Evolutionary conservation across 208 protist genomes (phyloP).

Genomic region (Acanthamoeba triangularis): DNA sequence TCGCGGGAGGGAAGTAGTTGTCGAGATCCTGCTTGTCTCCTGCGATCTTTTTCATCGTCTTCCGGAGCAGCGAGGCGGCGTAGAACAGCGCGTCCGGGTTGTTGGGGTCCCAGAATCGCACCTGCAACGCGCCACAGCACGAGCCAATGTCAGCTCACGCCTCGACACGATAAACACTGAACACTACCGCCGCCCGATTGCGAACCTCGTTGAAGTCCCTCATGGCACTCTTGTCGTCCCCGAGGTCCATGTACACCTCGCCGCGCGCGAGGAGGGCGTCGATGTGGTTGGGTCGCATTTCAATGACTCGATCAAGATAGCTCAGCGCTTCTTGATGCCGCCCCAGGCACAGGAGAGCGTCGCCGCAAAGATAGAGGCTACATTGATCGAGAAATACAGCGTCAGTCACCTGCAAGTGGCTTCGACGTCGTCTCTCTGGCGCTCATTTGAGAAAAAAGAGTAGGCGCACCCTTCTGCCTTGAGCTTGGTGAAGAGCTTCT

Average conservation of each 20-base stretch:
- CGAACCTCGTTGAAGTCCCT: not conserved
- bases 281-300: constrained; percentile 38
- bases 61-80: not conserved
- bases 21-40: constrained; percentile 16
- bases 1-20: not conserved
- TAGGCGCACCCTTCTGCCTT: not conserved
- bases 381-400: not conserved
- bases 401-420: not conserved
- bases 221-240: constrained; percentile 37
- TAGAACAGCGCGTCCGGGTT: constrained; percentile 22
- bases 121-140: not conserved
- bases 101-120: constrained; percentile 41
- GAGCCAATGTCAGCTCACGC: not conserved
- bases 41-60: constrained; percentile 13
- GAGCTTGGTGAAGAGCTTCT: constrained; percentile 13
- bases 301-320: constrained; percentile 16
- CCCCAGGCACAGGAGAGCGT: not conserved
- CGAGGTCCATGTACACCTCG: constrained; percentile 25
- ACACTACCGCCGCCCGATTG: not conserved
- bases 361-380: constrained; percentile 2
- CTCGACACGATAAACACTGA: not conserved
- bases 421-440: not conserved
- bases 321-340: not conserved
- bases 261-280: constrained; percentile 13
- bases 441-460: not conserved